Conservation (phyloP, 176 grass and related monocot species). For the Ampelocalamus luodianensis region DNA sequence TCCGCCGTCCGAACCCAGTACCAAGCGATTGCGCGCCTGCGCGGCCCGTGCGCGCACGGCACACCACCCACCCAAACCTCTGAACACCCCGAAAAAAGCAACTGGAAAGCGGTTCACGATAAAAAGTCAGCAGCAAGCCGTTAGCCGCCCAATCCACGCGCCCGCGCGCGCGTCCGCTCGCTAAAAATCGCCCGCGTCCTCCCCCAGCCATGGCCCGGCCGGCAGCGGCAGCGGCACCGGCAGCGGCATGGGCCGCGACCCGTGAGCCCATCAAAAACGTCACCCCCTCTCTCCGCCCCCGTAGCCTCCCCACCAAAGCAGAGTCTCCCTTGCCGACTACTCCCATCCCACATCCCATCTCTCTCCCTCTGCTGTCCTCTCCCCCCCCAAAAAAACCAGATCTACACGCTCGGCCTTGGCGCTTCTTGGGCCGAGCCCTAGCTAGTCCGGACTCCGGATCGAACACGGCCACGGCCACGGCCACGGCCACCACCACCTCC, state of each 20-base stretch:
- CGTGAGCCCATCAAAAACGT: constrained; percentile 20
- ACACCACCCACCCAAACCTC: neutral
- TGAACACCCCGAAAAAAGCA: neutral
- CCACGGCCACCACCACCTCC: neutral
- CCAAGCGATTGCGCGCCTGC: no score
- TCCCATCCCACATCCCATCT: neutral
- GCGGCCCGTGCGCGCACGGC: neutral
- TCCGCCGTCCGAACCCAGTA: no score
- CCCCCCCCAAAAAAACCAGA: neutral
- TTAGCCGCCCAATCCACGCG: neutral
- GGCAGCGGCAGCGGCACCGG: constrained; percentile 7
- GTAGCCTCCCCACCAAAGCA: neutral
- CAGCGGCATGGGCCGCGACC: constrained; percentile 15
- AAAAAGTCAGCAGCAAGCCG: neutral
- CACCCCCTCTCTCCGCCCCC: neutral
- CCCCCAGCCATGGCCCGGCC: neutral
- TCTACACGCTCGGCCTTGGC: constrained; percentile 21
- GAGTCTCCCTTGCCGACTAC: neutral
- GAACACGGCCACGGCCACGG: neutral
- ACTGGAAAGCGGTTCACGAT: neutral
- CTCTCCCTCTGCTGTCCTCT: neutral
- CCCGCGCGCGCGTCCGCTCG: no score
- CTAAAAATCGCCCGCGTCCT: no score
- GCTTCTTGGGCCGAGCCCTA: constrained; percentile 47
- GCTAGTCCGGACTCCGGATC: neutral